Evolutionary conservation across 495 filamentous ascomycete genomes (phyloP), one percentile per base, ranked within the genome.

Genomic region (Clohesyomyces aquaticus): DNA sequence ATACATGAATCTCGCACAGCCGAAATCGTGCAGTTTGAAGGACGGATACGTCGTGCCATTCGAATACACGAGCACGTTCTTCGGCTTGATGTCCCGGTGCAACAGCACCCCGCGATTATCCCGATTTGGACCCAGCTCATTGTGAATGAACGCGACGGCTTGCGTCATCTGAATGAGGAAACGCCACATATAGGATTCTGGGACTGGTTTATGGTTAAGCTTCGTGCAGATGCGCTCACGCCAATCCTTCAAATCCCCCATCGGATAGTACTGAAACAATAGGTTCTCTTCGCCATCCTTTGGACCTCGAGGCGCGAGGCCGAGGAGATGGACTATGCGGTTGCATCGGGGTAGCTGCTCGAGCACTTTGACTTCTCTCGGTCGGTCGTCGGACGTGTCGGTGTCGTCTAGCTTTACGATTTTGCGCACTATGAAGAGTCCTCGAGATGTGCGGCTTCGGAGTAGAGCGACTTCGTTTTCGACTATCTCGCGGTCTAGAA

Each of bases 21-120:
- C 66, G 23, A 72, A 72, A 28, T 72, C 62, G 19, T 50, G 43
- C 14, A 69, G 42, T 32, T 64, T 72, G 58, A 72, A 65, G 9
- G 61, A 66, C 1, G 60, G 63, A 32, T 67, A 67, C 9, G 59
- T 67, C 14, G 59, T 47, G 2, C 61, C 65, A 32, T 60, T 51
- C 22, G 22, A n/a, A 10, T 27, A n/a, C 0, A 72, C 62, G 1
- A 69, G 59, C 23, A 67, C 46, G 19, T 72, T 67, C 45, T 67
- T 49, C 10, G 66, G 66, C 59, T 72, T 72, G 58, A 70, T 50
- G 28, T 69, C 66, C 6, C 59, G 62, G 42, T 72, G 69, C n/a
- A 69, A 14, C 1, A 66, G 26, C 6, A 14, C 1, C n/a, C 14
- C 16, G 21, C 59, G 28, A 2, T 22, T 22, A 29, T 52, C 26